These are phyloP conservation scores for Astrocystis sublimbata DNA, from an alignment of 495 filamentous ascomycete species.

Conservation along the genomic window DNA sequence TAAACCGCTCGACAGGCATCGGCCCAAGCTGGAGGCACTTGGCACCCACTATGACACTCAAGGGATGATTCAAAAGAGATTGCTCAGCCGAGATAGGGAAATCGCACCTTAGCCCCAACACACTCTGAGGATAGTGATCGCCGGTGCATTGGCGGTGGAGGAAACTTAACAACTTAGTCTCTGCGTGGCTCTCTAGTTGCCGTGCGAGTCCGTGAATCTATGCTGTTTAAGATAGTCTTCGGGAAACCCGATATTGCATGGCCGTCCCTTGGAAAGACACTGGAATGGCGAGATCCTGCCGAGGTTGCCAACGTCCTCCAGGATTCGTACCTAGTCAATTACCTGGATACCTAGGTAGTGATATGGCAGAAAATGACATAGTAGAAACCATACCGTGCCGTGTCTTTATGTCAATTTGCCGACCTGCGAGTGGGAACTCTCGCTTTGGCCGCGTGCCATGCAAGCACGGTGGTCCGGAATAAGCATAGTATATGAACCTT, in stretches of 20 bases:
- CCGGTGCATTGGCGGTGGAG: no score
- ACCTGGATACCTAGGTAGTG: background rate
- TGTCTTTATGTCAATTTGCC: background rate
- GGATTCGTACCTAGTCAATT: slow-evolving; percentile 4
- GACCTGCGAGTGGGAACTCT: background rate
- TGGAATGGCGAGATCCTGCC: background rate
- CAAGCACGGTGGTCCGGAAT: background rate
- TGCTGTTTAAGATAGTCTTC: background rate
- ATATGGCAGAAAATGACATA: background rate
- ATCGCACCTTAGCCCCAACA: background rate
- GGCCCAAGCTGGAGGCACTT: background rate
- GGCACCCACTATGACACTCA: background rate
- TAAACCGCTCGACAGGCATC: background rate
- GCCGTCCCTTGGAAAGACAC: background rate
- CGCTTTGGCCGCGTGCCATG: background rate
- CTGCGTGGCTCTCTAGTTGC: background rate
- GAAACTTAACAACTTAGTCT: background rate
- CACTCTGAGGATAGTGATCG: background rate
- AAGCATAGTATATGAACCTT: background rate
- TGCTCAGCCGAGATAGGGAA: background rate
- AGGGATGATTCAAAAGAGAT: background rate
- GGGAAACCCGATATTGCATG: background rate
- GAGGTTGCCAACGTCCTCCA: background rate
- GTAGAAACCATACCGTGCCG: background rate
- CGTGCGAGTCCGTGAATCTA: no score